Conservation (phyloP, 2,329 filamentous ascomycete species). For the Talaromyces sp. region DNA sequence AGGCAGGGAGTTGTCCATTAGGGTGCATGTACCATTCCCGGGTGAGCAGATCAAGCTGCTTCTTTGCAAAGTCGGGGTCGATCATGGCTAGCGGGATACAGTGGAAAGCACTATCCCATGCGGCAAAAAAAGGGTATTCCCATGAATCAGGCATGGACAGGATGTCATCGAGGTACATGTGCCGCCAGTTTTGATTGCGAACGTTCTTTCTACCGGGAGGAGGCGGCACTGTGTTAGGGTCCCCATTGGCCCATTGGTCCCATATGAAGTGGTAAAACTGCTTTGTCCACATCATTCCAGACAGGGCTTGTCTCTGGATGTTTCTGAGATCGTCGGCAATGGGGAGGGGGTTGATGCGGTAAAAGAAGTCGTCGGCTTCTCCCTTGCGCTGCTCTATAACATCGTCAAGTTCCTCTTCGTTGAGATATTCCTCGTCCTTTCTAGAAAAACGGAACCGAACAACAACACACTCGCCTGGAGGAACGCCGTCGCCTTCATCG, state of each 20-base stretch:
- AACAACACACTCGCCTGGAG: conserved; percentile 87
- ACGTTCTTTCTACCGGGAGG: conserved; percentile 74
- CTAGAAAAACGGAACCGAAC: conserved; percentile 85
- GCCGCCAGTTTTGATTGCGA: conserved; percentile 86
- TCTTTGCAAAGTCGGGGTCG: conserved; percentile 96
- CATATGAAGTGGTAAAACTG: conserved; percentile 96
- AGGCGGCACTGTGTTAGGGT: conserved; percentile 81
- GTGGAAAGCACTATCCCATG: conserved; percentile 96
- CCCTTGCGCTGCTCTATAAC: conserved; percentile 77
- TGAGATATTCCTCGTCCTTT: conserved; percentile 70
- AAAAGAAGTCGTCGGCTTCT: conserved; percentile 97
- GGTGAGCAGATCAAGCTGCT: conserved; percentile 92
- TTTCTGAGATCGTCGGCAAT: conserved; percentile 92
- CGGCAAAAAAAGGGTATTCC: conserved; percentile 97
- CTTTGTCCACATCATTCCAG: conserved; percentile 98
- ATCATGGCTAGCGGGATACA: conserved; percentile 96
- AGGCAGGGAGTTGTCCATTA: conserved; percentile 89
- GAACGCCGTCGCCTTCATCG: conserved; percentile 81
- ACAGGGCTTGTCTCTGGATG: conserved; percentile 89
- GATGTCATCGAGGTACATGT: conserved; percentile 91
- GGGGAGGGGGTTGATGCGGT: conserved; percentile 82
- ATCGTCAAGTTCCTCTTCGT: conserved; percentile 90
- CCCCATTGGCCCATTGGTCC: conserved; percentile 96
- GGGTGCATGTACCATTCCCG: conserved; percentile 99
- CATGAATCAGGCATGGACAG: conserved; percentile 97